These are phyloP conservation scores for Cornus florida DNA, from an alignment of 148 eudicot species.

Conservation along the genomic window DNA sequence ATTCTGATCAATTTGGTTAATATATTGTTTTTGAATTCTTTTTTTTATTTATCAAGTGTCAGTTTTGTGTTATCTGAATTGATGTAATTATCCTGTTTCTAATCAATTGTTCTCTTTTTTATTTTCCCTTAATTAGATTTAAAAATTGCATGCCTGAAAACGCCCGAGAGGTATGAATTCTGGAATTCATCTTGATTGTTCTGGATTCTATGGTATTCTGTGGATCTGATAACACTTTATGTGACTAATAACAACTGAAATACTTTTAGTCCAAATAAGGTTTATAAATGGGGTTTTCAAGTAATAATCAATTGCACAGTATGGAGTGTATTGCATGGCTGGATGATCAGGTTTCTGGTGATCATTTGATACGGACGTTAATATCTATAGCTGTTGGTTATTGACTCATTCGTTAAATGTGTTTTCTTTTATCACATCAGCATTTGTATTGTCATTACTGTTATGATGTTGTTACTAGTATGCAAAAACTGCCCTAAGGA, in stretches of 20 bases:
- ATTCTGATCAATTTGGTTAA: background rate
- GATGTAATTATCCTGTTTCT: background rate
- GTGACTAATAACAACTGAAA: background rate
- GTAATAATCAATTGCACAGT: background rate
- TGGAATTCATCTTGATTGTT: slow-evolving; percentile 2
- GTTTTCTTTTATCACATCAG: too few species aligned
- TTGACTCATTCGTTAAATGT: too few species aligned
- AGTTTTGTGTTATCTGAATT: background rate
- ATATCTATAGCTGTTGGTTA: too few species aligned
- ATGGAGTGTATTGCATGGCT: background rate
- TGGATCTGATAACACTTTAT: background rate
- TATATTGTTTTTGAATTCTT: background rate
- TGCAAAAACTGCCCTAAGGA: too few species aligned
- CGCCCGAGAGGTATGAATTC: slow-evolving; percentile 75
- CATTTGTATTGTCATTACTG: too few species aligned
- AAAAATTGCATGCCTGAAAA: slow-evolving; percentile 78
- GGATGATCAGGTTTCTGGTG: background rate
- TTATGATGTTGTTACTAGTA: too few species aligned
- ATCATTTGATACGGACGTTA: too few species aligned
- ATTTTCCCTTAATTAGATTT: slow-evolving; percentile 38
- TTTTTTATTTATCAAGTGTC: background rate
- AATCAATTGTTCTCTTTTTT: background rate
- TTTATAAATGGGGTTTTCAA: background rate
- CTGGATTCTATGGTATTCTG: background rate
- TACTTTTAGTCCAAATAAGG: background rate